Evolutionary conservation across 768 basidiomycete species (phyloP).

Genomic region (Leccinum uliginosum): DNA sequence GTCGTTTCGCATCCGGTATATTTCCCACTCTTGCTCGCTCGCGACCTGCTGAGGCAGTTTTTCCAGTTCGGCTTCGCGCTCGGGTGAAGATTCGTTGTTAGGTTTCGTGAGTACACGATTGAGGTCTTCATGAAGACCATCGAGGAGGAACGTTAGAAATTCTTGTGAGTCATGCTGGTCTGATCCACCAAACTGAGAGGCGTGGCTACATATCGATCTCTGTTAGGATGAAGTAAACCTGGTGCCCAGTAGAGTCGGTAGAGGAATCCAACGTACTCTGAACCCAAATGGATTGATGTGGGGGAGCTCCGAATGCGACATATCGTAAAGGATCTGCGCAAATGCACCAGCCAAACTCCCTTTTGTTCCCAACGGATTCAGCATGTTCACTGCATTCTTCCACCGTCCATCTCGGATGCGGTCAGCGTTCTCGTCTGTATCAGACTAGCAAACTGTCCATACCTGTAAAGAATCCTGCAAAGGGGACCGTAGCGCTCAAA

Average conservation of each 20-base stretch:
- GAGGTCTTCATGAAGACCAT: slow-evolving; percentile 86
- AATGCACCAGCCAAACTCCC: slow-evolving; percentile 81
- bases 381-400: slow-evolving; percentile 77
- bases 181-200: slow-evolving; percentile 72
- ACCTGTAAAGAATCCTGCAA: slow-evolving; percentile 92
- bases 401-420: slow-evolving; percentile 62
- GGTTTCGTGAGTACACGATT: slow-evolving; percentile 80
- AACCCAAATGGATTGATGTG: slow-evolving; percentile 81
- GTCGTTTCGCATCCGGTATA: slow-evolving; percentile 87
- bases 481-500: slow-evolving; percentile 89
- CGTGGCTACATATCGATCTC: slow-evolving; percentile 57
- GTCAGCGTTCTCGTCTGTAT: slow-evolving; percentile 1
- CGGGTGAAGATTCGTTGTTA: slow-evolving; percentile 57
- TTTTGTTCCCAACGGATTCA: slow-evolving; percentile 85
- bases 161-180: slow-evolving; percentile 99
- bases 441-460: slow-evolving; percentile 3
- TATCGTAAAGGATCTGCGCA: slow-evolving; percentile 73
- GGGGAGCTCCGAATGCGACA: slow-evolving; percentile 85
- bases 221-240: slow-evolving; percentile 29
- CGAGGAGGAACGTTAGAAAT: slow-evolving; percentile 90
- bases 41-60: slow-evolving; percentile 82
- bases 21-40: slow-evolving; percentile 88
- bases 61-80: slow-evolving; percentile 87
- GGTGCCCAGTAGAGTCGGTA: not conserved
- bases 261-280: slow-evolving; percentile 55